phyloP scores from a whole-genome alignment of 2,329 filamentous ascomycete species.

The Neonectria coccinea region DNA sequence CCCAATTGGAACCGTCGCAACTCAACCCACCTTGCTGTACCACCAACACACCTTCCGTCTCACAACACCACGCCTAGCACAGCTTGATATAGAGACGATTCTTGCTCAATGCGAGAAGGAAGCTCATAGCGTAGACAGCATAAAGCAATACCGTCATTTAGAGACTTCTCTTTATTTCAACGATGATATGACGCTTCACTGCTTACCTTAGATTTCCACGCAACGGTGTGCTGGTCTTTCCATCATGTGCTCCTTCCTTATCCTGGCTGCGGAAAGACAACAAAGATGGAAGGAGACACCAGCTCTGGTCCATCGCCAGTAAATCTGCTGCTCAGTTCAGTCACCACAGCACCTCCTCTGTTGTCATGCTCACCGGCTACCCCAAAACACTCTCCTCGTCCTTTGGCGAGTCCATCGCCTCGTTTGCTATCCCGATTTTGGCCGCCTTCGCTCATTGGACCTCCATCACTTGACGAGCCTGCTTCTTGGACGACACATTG shows the following conservation, averaged over 20 bases:
- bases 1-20: background rate
- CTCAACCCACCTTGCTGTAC: background rate
- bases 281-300: slow-evolving; percentile 1
- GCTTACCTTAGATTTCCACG: background rate
- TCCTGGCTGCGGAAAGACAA: background rate
- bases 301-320: background rate
- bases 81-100: no score
- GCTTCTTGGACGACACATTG: slow-evolving; percentile 33
- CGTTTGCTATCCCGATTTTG: slow-evolving; percentile 17
- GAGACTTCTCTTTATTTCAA: background rate
- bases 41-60: background rate
- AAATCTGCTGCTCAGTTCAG: background rate
- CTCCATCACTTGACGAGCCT: slow-evolving; percentile 8
- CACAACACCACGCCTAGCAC: background rate
- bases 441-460: slow-evolving; percentile 20
- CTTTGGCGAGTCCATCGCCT: slow-evolving; percentile 7
- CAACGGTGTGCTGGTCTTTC: background rate
- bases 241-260: no score
- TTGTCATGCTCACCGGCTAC: background rate
- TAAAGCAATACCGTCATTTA: background rate
- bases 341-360: background rate
- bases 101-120: no score
- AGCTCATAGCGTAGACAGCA: background rate
- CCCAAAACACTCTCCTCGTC: background rate
- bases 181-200: background rate